Evolutionary conservation across 495 filamentous ascomycete genomes (phyloP).

Genomic region (Durotheca rogersii): DNA sequence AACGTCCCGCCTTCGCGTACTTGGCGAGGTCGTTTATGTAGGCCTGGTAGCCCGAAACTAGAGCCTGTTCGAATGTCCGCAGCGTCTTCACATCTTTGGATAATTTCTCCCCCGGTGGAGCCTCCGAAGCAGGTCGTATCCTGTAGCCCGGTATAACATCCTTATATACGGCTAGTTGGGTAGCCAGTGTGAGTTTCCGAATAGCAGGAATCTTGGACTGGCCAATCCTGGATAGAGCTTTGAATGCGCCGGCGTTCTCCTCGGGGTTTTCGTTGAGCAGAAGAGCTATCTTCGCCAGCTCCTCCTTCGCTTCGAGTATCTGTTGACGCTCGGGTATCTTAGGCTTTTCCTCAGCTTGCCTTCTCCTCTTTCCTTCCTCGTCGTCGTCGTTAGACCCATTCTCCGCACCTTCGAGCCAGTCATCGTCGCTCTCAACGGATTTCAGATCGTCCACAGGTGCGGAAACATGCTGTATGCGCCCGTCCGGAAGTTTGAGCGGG

Average conservation of each 20-base stretch:
- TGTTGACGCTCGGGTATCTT: slow-evolving; percentile 72
- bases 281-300: slow-evolving; percentile 78
- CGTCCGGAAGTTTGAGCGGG: slow-evolving; percentile 79
- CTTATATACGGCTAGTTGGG: slow-evolving; percentile 89
- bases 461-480: slow-evolving; percentile 63
- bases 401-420: slow-evolving; percentile 52
- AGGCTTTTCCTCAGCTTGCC: slow-evolving; percentile 53
- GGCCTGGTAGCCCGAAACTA: slow-evolving; percentile 75
- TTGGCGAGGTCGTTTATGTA: slow-evolving; percentile 74
- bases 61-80: slow-evolving; percentile 76
- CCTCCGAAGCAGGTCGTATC: slow-evolving; percentile 77
- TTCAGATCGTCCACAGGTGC: slow-evolving; percentile 43
- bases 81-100: slow-evolving; percentile 88
- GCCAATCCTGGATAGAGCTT: slow-evolving; percentile 72
- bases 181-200: slow-evolving; percentile 77
- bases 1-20: slow-evolving; percentile 55
- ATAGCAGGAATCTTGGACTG: slow-evolving; percentile 68
- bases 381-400: slow-evolving; percentile 44
- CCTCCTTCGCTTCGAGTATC: slow-evolving; percentile 85
- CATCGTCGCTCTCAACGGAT: slow-evolving; percentile 53
- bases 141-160: slow-evolving; percentile 95
- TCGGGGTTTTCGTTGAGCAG: slow-evolving; percentile 90
- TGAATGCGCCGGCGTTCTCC: slow-evolving; percentile 77
- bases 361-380: slow-evolving; percentile 3
- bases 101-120: slow-evolving; percentile 70